Evolutionary conservation across 2,329 filamentous ascomycete species (phyloP), one percentile per base, ranked within the genome.

Genomic region (Myriosclerotinia curreyana): DNA sequence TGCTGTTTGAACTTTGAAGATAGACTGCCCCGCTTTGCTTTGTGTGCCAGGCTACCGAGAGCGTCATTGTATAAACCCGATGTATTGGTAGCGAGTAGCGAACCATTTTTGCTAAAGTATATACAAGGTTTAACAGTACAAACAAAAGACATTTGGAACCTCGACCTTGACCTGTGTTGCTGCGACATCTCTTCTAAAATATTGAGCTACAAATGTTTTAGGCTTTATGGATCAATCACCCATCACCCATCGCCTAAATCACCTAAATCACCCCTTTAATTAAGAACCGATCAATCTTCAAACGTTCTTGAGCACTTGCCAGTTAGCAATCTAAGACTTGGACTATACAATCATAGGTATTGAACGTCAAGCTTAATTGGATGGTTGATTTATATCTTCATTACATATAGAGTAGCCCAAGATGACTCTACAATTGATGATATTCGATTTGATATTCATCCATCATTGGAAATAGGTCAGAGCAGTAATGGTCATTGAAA

Each of bases 61-160:
- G 14, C 36, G 9, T n/a, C 44, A 20, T 36, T 46, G 42, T 22
- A 44, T 17, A 20, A 54, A 42, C 17, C 49, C 48, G 38, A 44
- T 22, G 14, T 20, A 17, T 34, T 54, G 58, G 58, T 51, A 60
- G 58, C 58, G 58, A 60, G 58, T 51, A 60, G 58, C 58, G 58
- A 60, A 25, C n/a, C 6, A n/a, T 51, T 60, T 20, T 40, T 5
- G 17, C 15, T 38, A 14, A 60, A 40, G 34, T 8, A 60, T 60
- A 59, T 34, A 38, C 28, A 31, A 31, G 28, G 28, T 31, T 31
- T 31, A 31, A 31, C 28, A 6, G 28, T 31, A 31, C 28, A 31
- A 31, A 31, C 28, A 31, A 31, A 31, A 31, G 28, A 31, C 28
- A 28, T 14, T 38, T 31, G 17, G 12, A 5, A 7, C 34, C 15